Base-by-base conservation (phyloP, 1,139 yeast species). In the Geotrichum carabidarum region DNA sequence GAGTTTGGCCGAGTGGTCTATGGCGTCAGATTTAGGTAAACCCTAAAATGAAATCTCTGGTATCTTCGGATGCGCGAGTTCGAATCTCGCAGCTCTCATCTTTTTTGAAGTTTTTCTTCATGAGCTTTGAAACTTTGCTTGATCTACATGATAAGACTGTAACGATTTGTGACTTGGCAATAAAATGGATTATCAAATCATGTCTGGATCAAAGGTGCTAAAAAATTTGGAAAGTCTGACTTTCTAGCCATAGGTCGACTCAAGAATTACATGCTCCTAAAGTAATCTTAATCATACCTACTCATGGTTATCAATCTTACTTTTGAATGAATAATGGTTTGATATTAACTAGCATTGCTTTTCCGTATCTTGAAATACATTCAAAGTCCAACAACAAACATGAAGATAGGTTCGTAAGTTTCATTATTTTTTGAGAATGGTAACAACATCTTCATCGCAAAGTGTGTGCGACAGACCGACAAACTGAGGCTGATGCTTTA, bases 401-500 rank as follows among this genome's bases (percentile, higher is more conserved):
- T n/a, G 37, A 34, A 37, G 9, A 37, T 37, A 37, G n/a, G n/a
- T 31, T 44, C 47, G 47, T 44, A 32, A 15, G 47, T n/a, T 14
- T 46, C 50, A 37, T 57, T 67, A 78, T 66, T 86, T 89, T 76
- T 90, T 91, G 74, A 91, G 79, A 65, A 93, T 89, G 34, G 99
- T 91, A 54, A 93, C 95, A 36, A 94, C 99, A 73, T 93, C 99
- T 73, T 93, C 99, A 71, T 93, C 99, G 71, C 84, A 86, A 63
- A 93, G 76, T 8, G 69, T 76, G 73, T 94, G 99, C 51, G 78
- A 72, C 63, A 93, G 77, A 44, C 99, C 99, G 47, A 91, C 98
- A 62, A 83, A 81, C 73, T 93, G 99, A n/a, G 98, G 98, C 72
- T 91, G 97, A 71, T 93, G 99, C 75, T 93, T 93, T 53, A 91